Conservation (phyloP, 176 grass and related monocot species). For the Bolboschoenus planiculmis region DNA sequence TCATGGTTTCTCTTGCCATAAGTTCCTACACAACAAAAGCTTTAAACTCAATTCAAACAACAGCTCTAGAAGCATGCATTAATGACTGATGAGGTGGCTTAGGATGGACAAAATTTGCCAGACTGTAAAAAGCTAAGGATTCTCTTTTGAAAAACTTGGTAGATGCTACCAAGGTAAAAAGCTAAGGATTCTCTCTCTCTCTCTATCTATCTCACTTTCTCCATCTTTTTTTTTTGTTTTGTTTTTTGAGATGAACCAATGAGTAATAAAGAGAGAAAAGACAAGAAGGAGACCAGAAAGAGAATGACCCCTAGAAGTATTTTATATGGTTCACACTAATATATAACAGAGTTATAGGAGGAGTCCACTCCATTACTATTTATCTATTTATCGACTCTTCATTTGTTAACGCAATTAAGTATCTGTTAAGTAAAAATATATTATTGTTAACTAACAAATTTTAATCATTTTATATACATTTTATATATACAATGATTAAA, state of each 20-base stretch:
- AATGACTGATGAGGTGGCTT: background rate
- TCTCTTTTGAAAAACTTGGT: too few relatives aligned
- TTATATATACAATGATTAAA: too few relatives aligned
- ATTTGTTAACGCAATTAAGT: too few relatives aligned
- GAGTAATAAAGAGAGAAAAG: background rate
- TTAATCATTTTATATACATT: too few relatives aligned
- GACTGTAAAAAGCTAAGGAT: conserved; percentile 2
- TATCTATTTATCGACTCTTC: too few relatives aligned
- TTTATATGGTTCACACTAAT: too few relatives aligned
- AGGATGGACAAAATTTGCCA: background rate
- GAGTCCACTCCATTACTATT: too few relatives aligned
- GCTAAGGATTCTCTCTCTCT: background rate
- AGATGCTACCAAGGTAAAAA: too few relatives aligned
- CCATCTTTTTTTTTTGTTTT: background rate
- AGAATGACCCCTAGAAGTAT: too few relatives aligned
- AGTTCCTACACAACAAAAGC: conserved; percentile 9
- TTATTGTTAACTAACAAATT: too few relatives aligned
- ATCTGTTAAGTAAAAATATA: too few relatives aligned
- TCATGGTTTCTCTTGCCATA: background rate
- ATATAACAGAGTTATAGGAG: too few relatives aligned
- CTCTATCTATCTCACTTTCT: background rate
- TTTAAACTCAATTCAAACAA: conserved; percentile 13
- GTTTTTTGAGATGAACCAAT: background rate
- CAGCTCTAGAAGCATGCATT: conserved; percentile 4
- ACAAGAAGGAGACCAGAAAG: background rate